Conservation (phyloP, 73 alveolate genomes). For the Tetrahymena thermophila region DNA sequence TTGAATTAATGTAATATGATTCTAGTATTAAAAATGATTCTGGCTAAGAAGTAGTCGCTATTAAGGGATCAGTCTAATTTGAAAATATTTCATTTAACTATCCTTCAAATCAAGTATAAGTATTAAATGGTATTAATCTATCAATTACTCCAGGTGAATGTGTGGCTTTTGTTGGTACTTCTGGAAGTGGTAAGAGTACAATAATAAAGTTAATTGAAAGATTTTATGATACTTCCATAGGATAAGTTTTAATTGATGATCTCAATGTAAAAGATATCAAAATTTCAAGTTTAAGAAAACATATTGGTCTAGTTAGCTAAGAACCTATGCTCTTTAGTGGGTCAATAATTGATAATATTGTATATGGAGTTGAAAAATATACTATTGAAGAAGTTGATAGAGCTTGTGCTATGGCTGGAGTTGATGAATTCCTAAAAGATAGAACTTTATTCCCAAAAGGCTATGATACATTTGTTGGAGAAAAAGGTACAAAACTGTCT, state of each 20-base stretch:
- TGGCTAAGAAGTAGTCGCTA: constrained; percentile 20
- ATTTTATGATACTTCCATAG: constrained; percentile 77
- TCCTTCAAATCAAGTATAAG: constrained; percentile 49
- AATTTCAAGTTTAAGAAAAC: constrained; percentile 50
- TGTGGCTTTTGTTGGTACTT: constrained; percentile 78
- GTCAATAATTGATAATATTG: constrained; percentile 53
- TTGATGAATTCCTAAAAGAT: constrained; percentile 17
- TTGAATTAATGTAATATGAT: constrained; percentile 25
- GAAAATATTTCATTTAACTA: constrained; percentile 55
- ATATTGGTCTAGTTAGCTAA: constrained; percentile 74
- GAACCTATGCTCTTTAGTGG: constrained; percentile 71
- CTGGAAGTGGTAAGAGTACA: constrained; percentile 92
- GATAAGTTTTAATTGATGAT: constrained; percentile 62
- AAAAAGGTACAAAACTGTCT: constrained; percentile 43
- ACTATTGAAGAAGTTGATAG: constrained; percentile 26
- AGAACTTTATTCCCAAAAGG: constrained; percentile 31
- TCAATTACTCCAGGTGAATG: constrained; percentile 57
- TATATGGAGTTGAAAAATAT: constrained; percentile 40
- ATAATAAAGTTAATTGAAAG: constrained; percentile 60
- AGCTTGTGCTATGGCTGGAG: constrained; percentile 45
- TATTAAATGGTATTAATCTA: constrained; percentile 45
- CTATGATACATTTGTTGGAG: constrained; percentile 43
- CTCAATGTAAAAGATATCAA: constrained; percentile 25
- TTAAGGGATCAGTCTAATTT: constrained; percentile 54
- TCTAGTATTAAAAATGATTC: constrained; percentile 10